phyloP scores from a whole-genome alignment of 192 early-diverging fungal species.

The Thoreauomyces humboldtii region DNA sequence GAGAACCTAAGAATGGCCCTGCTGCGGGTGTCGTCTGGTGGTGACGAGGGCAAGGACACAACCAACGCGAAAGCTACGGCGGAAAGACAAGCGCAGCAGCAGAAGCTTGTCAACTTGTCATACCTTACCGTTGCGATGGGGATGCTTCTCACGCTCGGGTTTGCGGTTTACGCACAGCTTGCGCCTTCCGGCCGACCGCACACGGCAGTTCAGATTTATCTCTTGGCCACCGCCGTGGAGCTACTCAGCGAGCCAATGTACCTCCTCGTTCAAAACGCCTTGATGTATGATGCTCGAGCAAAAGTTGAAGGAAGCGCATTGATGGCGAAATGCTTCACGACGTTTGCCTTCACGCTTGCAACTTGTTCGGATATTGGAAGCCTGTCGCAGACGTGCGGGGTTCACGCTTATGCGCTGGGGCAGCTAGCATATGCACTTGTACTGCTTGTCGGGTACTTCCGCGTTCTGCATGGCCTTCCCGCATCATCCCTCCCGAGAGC shows the following conservation, averaged over 20 bases:
- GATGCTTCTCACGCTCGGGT: conserved; percentile 53
- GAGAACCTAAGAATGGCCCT: conserved; percentile 49
- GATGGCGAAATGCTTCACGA: conserved; percentile 65
- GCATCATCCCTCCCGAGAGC: too few relatives aligned
- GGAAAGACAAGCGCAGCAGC: conserved; percentile 8
- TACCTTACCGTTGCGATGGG: conserved; percentile 67
- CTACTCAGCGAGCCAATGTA: conserved; percentile 83
- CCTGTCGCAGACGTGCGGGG: conserved; percentile 48
- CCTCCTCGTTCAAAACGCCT: conserved; percentile 63
- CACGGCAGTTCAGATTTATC: conserved; percentile 59
- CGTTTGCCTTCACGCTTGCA: conserved; percentile 56
- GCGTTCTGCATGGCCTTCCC: conserved; percentile 15
- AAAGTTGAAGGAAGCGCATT: conserved; percentile 81
- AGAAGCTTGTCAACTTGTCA: conserved; percentile 72
- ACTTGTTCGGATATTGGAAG: conserved; percentile 30
- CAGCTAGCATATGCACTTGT: conserved; percentile 71
- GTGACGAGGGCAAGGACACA: neutral
- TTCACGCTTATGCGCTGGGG: conserved; percentile 75
- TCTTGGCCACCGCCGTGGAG: conserved; percentile 76
- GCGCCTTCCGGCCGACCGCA: conserved; percentile 4
- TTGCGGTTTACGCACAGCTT: conserved; percentile 38
- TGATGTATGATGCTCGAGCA: conserved; percentile 78
- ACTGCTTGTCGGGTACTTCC: conserved; percentile 59
- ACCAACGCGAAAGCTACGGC: neutral
- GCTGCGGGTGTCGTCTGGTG: conserved; percentile 21